A percentile compares a stretch with the other conserved stretches of the same genome.
phyloP scores from a whole-genome alignment of 257 asterid genomes.

The Rehmannia glutinosa region DNA sequence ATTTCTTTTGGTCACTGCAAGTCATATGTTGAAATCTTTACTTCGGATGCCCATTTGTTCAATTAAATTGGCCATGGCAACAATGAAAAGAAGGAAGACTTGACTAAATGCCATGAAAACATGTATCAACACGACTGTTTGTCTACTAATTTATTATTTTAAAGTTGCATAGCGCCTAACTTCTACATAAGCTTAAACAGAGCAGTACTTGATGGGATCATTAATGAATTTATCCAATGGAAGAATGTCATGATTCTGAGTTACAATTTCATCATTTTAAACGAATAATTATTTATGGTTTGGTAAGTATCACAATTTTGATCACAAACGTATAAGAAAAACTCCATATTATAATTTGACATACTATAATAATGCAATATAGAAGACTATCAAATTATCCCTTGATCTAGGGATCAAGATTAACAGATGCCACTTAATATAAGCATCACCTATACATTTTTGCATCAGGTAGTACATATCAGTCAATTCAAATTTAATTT shows the following conservation, averaged over 20 bases:
- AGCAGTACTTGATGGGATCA: not conserved
- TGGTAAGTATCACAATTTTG: not conserved
- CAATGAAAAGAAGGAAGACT: not conserved
- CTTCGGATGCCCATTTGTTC: not conserved
- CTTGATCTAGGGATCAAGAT: not conserved
- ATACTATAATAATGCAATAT: no score
- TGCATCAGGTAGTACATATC: not conserved
- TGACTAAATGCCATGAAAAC: not conserved
- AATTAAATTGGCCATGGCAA: not conserved
- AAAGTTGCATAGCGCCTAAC: not conserved
- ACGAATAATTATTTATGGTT: not conserved
- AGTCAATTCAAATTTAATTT: not conserved
- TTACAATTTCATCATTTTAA: not conserved
- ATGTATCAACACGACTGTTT: not conserved
- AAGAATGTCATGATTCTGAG: not conserved
- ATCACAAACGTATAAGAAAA: not conserved
- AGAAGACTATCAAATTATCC: not conserved
- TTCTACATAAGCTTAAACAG: not conserved
- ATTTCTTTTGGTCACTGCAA: not conserved
- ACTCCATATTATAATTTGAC: not conserved
- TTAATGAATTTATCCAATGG: not conserved
- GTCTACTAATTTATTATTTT: not conserved
- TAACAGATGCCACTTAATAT: not conserved
- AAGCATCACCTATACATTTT: not conserved
- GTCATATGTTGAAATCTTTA: not conserved